These are phyloP conservation scores for Fusarium penzigii DNA, from an alignment of 2,329 filamentous ascomycete species.

Conservation along the genomic window DNA sequence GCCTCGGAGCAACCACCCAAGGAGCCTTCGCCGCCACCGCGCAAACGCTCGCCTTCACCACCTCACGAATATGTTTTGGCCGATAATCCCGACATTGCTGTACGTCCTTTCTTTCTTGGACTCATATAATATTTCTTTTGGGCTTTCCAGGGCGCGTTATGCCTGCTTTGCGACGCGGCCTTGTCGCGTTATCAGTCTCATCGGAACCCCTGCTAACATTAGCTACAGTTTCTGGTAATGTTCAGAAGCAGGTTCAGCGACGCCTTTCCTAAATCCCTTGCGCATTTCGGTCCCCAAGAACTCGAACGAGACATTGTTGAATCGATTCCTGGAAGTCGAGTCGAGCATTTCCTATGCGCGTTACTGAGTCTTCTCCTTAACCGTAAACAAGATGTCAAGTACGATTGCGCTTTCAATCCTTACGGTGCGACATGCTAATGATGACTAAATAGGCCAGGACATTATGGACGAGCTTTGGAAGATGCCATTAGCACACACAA, in stretches of 20 bases:
- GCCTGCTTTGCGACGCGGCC: constrained; percentile 48
- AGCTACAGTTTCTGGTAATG: constrained; percentile 89
- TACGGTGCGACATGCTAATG: constrained; percentile 14
- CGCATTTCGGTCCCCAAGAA: constrained; percentile 93
- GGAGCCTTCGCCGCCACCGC: constrained; percentile 64
- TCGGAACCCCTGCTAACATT: constrained; percentile 33
- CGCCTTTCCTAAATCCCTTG: constrained; percentile 81
- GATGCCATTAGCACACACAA: constrained; percentile 86
- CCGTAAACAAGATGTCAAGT: constrained; percentile 99
- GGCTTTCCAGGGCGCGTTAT: constrained; percentile 38
- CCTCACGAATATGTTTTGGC: constrained; percentile 87
- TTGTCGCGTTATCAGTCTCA: constrained; percentile 48
- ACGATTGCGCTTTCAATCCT: constrained; percentile 41
- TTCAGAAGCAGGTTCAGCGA: constrained; percentile 93
- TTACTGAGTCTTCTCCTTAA: constrained; percentile 87
- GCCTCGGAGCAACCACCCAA: constrained; percentile 52
- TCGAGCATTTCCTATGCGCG: constrained; percentile 87
- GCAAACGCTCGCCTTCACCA: constrained; percentile 83
- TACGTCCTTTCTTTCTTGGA: constrained; percentile 56
- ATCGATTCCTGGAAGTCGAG: constrained; percentile 75
- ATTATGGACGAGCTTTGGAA: constrained; percentile 90
- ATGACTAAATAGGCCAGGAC: constrained; percentile 67
- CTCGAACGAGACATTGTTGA: constrained; percentile 85
- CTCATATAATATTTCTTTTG: constrained; percentile 23
- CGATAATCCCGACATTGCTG: constrained; percentile 89